Base-by-base conservation (phyloP, 345 rosid genomes). In the Orychophragmus violaceus region DNA sequence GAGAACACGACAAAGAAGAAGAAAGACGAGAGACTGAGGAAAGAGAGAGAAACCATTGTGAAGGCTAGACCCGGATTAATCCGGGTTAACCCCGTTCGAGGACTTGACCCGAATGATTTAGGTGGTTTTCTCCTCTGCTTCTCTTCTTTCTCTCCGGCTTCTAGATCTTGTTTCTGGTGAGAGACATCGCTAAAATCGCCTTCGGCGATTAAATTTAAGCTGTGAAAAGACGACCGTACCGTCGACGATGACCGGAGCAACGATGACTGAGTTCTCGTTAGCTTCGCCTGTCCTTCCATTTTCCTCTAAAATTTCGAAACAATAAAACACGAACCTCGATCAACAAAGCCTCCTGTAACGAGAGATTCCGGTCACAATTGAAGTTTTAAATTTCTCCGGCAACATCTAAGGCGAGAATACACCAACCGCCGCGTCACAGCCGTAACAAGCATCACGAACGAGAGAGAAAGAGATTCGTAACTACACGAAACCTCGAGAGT, bases 201-300 rank as follows among this genome's bases (percentile, higher is more conserved):
- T 65, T 87, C 91, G 32, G 74, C 72, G 68, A 87, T 75, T 52
- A 82, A 79, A 28, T 74, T 62, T 23, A 93, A 74, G 71, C 96
- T 93, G 45, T 86, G 96, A 62, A 88, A 76, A 61, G 98, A 90
- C 18, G 98, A 88, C 62, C 96, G 81, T 56, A 85, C 72, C 72
- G 90, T 88, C 18, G 96, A 84, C 1, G 90, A 79, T 23, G 96
- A 90, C 13, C 97, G 89, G 77, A 93, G 90, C 44, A 93, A 87
- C 30, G 92, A 88, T 1, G 97, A 93, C 55, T 85, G 82, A 0
- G 91, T 90, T 60, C 96, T 77, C 58, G 95, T 90, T 2, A 90
- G 87, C 90, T 84, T 83, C 69, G 83, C 70, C 42, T 76, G 85
- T 41, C 80, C 83, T 36, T 86, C 96, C 98, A 86, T 87, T 76